phyloP scores from a whole-genome alignment of 2,329 filamentous ascomycete species.

The Diaporthe sp. region DNA sequence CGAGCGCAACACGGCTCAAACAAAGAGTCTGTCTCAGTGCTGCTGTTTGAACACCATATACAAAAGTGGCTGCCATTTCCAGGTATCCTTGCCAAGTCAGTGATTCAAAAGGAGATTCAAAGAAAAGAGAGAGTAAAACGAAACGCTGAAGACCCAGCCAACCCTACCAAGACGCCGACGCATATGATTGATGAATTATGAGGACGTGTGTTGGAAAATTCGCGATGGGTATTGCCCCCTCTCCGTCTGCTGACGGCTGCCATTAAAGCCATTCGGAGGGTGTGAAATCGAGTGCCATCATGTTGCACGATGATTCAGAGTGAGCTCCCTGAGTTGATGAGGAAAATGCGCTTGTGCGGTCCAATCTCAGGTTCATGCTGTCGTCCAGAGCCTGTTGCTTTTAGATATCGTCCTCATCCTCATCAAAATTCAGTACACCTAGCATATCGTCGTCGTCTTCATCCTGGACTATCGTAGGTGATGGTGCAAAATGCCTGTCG shows the following conservation, averaged over 20 bases:
- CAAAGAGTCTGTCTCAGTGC: conserved; percentile 6
- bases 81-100: conserved; percentile 17
- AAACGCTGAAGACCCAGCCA: conserved; percentile 13
- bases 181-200: conserved; percentile 10
- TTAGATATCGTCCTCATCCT: conserved; percentile 7
- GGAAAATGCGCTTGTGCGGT: background rate
- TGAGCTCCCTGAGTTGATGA: background rate
- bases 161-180: conserved; percentile 22
- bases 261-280: background rate
- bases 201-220: conserved; percentile 10
- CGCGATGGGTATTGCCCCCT: background rate
- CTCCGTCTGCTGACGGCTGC: background rate
- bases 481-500: background rate
- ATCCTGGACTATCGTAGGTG: conserved; percentile 30
- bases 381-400: background rate
- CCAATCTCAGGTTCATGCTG: background rate
- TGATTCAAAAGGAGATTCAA: background rate
- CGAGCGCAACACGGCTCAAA: background rate
- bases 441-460: conserved; percentile 27
- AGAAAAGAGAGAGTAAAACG: background rate
- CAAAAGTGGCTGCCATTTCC: conserved; percentile 5
- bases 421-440: conserved; percentile 27
- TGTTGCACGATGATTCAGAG: background rate
- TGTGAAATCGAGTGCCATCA: background rate
- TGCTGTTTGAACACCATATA: background rate